These are phyloP conservation scores for Trichosporon ovoides DNA, from an alignment of 1,284 basidiomycete species.

Conservation along the genomic window DNA sequence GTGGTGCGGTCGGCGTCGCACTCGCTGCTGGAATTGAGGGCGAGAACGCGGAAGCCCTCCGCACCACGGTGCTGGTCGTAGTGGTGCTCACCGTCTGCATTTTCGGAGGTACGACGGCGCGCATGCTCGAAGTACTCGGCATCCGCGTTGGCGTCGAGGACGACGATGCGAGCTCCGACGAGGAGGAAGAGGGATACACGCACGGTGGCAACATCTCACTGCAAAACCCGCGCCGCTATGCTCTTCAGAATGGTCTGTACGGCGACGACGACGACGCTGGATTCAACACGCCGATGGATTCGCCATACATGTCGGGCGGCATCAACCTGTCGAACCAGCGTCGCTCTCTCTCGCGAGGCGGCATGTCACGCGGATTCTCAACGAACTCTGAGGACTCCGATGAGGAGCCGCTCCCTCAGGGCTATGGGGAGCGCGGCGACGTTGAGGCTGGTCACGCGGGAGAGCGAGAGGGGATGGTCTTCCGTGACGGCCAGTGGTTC, in stretches of 20 bases:
- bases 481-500: slow-evolving; percentile 82
- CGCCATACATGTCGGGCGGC: slow-evolving; percentile 25
- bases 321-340: neutral
- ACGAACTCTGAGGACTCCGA: slow-evolving; percentile 59
- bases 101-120: slow-evolving; percentile 91
- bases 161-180: slow-evolving; percentile 71
- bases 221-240: slow-evolving; percentile 40
- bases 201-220: slow-evolving; percentile 39
- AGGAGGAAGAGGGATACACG: slow-evolving; percentile 58
- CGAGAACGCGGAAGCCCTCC: slow-evolving; percentile 78
- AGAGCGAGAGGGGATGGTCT: slow-evolving; percentile 46
- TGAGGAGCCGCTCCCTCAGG: slow-evolving; percentile 63
- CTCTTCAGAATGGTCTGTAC: slow-evolving; percentile 38
- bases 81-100: slow-evolving; percentile 92
- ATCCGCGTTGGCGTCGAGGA: slow-evolving; percentile 95
- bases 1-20: slow-evolving; percentile 95
- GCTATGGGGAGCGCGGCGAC: slow-evolving; percentile 54
- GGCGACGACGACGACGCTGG: slow-evolving; percentile 37
- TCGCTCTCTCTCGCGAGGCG: neutral
- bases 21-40: slow-evolving; percentile 93
- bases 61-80: slow-evolving; percentile 90
- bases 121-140: slow-evolving; percentile 96
- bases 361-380: slow-evolving; percentile 40
- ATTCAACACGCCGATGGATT: slow-evolving; percentile 26
- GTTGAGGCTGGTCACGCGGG: slow-evolving; percentile 10